These are phyloP conservation scores for Rhodotorula sp. DNA, from an alignment of 1,284 basidiomycete species.

Conservation along the genomic window DNA sequence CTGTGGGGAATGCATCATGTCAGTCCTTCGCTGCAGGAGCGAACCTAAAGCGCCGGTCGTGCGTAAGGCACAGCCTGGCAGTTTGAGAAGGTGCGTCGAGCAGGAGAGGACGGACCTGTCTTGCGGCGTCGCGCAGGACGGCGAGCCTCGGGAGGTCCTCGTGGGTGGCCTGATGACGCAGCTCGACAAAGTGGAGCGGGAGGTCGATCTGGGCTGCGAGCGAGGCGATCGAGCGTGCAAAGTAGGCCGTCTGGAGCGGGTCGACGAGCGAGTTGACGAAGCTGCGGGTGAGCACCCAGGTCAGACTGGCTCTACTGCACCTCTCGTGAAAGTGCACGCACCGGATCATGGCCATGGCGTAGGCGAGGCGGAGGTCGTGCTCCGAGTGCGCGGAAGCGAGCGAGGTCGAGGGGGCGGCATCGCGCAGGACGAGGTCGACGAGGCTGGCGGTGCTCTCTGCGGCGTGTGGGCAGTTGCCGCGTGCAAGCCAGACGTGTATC, in stretches of 20 bases:
- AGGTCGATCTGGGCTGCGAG: slow-evolving; percentile 84
- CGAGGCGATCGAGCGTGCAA: slow-evolving; percentile 83
- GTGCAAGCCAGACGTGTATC: slow-evolving; percentile 44
- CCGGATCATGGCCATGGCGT: slow-evolving; percentile 69
- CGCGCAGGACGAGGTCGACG: slow-evolving; percentile 38
- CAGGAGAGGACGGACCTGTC: slow-evolving; percentile 41
- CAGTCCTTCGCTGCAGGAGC: background rate
- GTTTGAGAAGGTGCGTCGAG: background rate
- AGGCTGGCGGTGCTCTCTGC: slow-evolving; percentile 43
- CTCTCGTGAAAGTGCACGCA: slow-evolving; percentile 11
- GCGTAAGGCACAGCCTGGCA: no score
- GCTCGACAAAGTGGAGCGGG: slow-evolving; percentile 86
- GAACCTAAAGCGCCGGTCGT: no score
- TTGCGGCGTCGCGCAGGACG: slow-evolving; percentile 72
- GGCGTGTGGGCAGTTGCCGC: slow-evolving; percentile 43
- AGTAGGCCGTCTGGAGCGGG: slow-evolving; percentile 80
- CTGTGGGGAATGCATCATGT: slow-evolving; percentile 52
- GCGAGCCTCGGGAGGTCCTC: slow-evolving; percentile 88
- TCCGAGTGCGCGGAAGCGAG: slow-evolving; percentile 10
- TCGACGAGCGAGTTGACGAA: slow-evolving; percentile 95
- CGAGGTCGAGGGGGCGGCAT: slow-evolving; percentile 17
- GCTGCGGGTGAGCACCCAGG: slow-evolving; percentile 24
- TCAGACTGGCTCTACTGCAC: background rate
- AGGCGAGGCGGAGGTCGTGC: slow-evolving; percentile 57
- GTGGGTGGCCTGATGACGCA: slow-evolving; percentile 92